Evolutionary conservation across 768 basidiomycete species (phyloP).

Genomic region (Boletus speciosus): DNA sequence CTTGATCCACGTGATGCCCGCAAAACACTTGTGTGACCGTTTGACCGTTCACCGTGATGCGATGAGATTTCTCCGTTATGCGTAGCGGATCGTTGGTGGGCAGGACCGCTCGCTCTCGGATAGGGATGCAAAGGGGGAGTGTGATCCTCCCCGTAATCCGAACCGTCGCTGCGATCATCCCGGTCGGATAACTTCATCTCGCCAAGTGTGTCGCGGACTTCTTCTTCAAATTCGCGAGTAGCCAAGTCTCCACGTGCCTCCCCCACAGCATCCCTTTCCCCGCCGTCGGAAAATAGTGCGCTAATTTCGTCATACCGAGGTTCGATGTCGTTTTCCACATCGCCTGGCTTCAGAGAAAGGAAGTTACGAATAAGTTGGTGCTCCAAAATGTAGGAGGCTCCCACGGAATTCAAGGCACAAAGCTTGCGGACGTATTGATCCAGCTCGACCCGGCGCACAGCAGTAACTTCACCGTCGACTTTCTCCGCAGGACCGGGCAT

Average conservation of each 20-base stretch:
- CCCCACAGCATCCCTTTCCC: slow-evolving; percentile 37
- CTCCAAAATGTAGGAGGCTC: slow-evolving; percentile 77
- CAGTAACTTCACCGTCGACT: slow-evolving; percentile 82
- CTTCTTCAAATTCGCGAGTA: slow-evolving; percentile 36
- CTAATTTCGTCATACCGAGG: slow-evolving; percentile 59
- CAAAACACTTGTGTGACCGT: slow-evolving; percentile 16
- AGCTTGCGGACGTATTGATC: slow-evolving; percentile 85
- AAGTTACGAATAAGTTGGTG: slow-evolving; percentile 79
- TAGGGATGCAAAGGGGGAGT: slow-evolving; percentile 38
- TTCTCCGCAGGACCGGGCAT: slow-evolving; percentile 93
- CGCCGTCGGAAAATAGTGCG: slow-evolving; percentile 40
- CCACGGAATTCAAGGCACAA: slow-evolving; percentile 62
- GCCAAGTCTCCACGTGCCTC: slow-evolving; percentile 25
- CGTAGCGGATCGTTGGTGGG: slow-evolving; percentile 50
- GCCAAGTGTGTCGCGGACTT: slow-evolving; percentile 50
- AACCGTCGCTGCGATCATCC: slow-evolving; percentile 55
- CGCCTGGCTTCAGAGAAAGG: slow-evolving; percentile 81
- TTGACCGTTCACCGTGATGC: slow-evolving; percentile 33
- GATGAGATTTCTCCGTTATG: slow-evolving; percentile 30
- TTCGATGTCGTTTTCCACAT: slow-evolving; percentile 67
- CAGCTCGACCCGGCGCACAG: slow-evolving; percentile 74
- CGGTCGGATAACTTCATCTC: slow-evolving; percentile 45
- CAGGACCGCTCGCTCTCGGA: slow-evolving; percentile 26
- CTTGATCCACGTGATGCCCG: slow-evolving; percentile 32
- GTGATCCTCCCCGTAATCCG: slow-evolving; percentile 59